Base-by-base conservation (phyloP, 371 early-diverging fungal genomes). In the Coemansia sp. region DNA sequence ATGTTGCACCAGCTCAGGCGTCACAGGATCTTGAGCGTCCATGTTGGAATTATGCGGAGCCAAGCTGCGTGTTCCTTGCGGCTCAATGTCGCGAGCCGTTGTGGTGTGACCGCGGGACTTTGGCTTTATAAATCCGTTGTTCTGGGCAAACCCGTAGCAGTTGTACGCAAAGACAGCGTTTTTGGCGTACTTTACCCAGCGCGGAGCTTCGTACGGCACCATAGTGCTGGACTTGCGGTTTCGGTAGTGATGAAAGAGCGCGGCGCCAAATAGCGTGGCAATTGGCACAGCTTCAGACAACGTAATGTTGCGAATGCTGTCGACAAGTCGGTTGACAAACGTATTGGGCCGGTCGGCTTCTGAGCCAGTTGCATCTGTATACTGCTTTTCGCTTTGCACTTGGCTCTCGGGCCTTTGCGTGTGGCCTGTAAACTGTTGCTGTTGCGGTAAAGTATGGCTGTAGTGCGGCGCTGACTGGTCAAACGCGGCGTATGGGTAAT, bases 131-230 rank as follows among this genome's bases (percentile, higher is more conserved):
- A 68, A 26, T 5, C 58, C 51, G 40, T 67, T 57, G 28, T 23
- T 25, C 33, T 59, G 64, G 11, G 71, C 25, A 25, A 63, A 67
- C 1, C 71, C 61, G 37, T 67, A 71, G 14, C 63, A 57, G 37
- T 48, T 64, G 65, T 65, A 56, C 6, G 71, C 67, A 53, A 63
- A 53, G 12, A 61, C 44, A 3, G 68, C 55, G 57, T 64, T 67
- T n/a, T 57, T 57, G 23, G 67, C 51, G 23, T 75, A 65, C 21
- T 64, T 62, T 8, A 71, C 48, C 77, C 77, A 75, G 8, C 44
- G 39, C 20, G 68, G 77, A 54, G 55, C 53, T 58, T 64, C 26
- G 42, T 60, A 75, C 11, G 71, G 77, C 11, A 71, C 71, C 30
- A 67, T 53, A 18, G 48, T 23, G 9, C 58, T 25, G 2, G 64